Evolutionary conservation across 2,329 filamentous ascomycete genomes (phyloP), one percentile per base, ranked within the genome.

Genomic region (Colletotrichum tanaceti): DNA sequence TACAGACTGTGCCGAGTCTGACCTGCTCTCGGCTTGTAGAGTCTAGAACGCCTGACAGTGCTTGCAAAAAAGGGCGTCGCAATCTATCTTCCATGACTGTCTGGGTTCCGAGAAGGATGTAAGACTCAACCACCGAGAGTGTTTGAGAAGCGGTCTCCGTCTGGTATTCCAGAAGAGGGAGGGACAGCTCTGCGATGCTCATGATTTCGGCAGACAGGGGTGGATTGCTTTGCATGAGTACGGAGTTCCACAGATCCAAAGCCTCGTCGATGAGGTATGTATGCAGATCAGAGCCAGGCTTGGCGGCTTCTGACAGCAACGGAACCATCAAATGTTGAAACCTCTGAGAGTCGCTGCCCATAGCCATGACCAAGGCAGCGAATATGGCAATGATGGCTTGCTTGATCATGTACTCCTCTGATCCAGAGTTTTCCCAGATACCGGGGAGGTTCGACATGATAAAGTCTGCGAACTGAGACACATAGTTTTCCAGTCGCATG

Each of bases 191-290:
- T 2, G 89, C 85, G 43, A 95, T 83, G 4, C 84, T 81, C 4
- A 91, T 77, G n/a, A 94, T 80, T 16, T 89, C 88, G 0, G 84
- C 80, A 0, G 88, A 85, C 3, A 90, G 80, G 0, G 91, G 89
- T 14, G 87, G 80, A 9, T 86, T 84, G 66, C 89, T 90, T 74
- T 93, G 89, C 71, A 84, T 84, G 44, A 94, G 79, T 13, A 98
- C 89, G 2, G 91, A 88, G 41, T 87, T 86, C 95, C 95, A 98
- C 3, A 99, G 86, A 64, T 98, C 94, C 16, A 98, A 83, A 0
- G 93, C 93, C 77, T 99, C 96, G 70, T 98, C 96, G 14, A 97
- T 88, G 13, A 99, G 87, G 74, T 97, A 96, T 2, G 94, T 81
- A 73, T 93, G 89, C 49, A 92, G 85, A 46, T 92, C 88, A 1